Conservation (phyloP, 176 grass and related monocot species). For the Carex littledalei region DNA sequence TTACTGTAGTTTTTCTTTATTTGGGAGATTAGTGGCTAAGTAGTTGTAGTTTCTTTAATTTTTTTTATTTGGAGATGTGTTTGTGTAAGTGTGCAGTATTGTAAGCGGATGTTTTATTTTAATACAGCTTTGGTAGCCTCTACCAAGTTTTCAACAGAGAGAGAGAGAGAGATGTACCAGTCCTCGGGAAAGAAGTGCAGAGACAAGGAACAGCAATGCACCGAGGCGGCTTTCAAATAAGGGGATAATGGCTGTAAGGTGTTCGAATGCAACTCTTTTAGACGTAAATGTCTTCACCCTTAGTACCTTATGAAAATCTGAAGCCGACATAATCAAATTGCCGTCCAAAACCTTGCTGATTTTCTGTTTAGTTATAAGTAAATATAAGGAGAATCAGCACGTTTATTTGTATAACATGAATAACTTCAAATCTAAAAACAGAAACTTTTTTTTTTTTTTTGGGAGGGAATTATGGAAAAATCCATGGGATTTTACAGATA, state of each 20-base stretch:
- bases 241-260: slow-evolving; percentile 61
- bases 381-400: neutral
- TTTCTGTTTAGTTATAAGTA: slow-evolving; percentile 42
- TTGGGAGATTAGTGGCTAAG: too few relatives aligned
- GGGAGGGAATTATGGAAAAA: neutral
- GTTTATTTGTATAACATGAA: slow-evolving; percentile 16
- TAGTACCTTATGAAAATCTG: slow-evolving; percentile 84
- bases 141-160: neutral
- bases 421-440: slow-evolving; percentile 18
- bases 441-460: neutral
- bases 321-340: slow-evolving; percentile 76
- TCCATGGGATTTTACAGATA: neutral
- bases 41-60: too few relatives aligned
- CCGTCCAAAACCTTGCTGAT: slow-evolving; percentile 59
- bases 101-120: too few relatives aligned
- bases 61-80: too few relatives aligned
- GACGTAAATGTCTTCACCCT: slow-evolving; percentile 57
- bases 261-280: slow-evolving; percentile 54
- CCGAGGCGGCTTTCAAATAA: slow-evolving; percentile 87
- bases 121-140: too few relatives aligned
- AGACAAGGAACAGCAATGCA: slow-evolving; percentile 88
- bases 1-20: too few relatives aligned
- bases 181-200: slow-evolving; percentile 87
- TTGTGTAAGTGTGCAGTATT: too few relatives aligned
- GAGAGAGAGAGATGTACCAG: slow-evolving; percentile 46